These are phyloP conservation scores for Sporothrix phasma DNA, from an alignment of 2,329 filamentous ascomycete species.

Conservation along the genomic window DNA sequence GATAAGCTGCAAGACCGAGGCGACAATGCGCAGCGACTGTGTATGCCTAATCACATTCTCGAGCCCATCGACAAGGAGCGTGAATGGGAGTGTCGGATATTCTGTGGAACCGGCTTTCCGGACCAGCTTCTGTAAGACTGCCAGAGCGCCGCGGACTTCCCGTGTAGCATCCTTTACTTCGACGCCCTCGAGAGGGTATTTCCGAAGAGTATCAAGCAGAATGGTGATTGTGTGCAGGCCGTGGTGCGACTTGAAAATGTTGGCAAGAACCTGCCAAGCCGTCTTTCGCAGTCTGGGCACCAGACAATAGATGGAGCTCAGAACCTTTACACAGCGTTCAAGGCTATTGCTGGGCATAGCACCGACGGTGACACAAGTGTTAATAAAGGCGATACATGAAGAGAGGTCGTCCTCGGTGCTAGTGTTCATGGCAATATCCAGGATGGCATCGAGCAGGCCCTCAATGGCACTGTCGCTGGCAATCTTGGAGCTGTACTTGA, in stretches of 20 bases:
- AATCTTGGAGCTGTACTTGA: conserved; percentile 66
- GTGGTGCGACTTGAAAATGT: conserved; percentile 64
- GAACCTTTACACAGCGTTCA: conserved; percentile 55
- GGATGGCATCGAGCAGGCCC: conserved; percentile 50
- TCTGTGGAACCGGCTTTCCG: conserved; percentile 49
- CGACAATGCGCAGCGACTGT: conserved; percentile 36
- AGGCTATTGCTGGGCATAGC: conserved; percentile 55
- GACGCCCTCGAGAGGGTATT: conserved; percentile 35
- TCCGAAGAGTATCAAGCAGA: conserved; percentile 51
- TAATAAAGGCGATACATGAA: conserved; percentile 57
- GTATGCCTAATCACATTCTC: conserved; percentile 39
- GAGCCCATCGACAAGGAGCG: conserved; percentile 48
- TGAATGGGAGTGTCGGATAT: conserved; percentile 50
- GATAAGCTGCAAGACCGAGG: conserved; percentile 41
- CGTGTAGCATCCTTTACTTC: conserved; percentile 43
- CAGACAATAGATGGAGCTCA: conserved; percentile 62
- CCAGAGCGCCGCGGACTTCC: conserved; percentile 52
- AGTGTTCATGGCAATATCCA: conserved; percentile 60
- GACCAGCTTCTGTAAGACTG: conserved; percentile 53
- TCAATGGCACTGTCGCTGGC: conserved; percentile 53
- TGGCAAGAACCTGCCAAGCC: conserved; percentile 60
- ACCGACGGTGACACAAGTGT: conserved; percentile 62
- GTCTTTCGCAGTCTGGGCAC: conserved; percentile 50
- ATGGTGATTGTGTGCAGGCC: conserved; percentile 59
- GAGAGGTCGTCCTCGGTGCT: conserved; percentile 54